Evolutionary conservation across 306 rosid genomes (phyloP).

Genomic region (Vachellia pachyceras): DNA sequence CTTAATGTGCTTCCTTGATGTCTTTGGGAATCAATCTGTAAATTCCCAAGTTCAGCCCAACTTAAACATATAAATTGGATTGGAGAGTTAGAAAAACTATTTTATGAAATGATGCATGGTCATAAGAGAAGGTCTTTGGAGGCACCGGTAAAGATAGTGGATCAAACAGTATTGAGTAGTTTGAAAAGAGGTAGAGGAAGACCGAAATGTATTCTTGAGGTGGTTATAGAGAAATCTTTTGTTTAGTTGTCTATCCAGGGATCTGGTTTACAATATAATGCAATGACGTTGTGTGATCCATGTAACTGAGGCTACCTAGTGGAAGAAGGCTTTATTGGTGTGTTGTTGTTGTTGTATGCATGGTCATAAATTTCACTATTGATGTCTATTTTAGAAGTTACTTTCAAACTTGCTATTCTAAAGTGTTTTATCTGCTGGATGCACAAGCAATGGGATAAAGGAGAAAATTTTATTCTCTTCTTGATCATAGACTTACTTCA

Average conservation of each 20-base stretch:
- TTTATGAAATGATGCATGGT: neutral
- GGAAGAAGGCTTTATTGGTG: too few species aligned
- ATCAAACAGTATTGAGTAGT: too few species aligned
- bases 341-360: neutral
- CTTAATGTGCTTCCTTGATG: neutral
- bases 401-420: constrained; percentile 2
- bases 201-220: too few species aligned
- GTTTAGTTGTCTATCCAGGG: too few species aligned
- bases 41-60: neutral
- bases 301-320: too few species aligned
- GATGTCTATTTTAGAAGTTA: neutral
- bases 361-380: neutral
- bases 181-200: too few species aligned
- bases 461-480: neutral
- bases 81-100: neutral
- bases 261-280: too few species aligned
- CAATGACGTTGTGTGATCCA: too few species aligned
- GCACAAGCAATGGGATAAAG: neutral
- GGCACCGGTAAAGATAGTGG: too few species aligned
- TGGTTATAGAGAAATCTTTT: too few species aligned
- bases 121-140: too few species aligned
- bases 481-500: neutral
- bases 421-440: neutral
- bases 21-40: neutral
- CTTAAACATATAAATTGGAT: neutral